phyloP scores from a whole-genome alignment of 495 filamentous ascomycete genomes.

The Daldinia vernicosa region DNA sequence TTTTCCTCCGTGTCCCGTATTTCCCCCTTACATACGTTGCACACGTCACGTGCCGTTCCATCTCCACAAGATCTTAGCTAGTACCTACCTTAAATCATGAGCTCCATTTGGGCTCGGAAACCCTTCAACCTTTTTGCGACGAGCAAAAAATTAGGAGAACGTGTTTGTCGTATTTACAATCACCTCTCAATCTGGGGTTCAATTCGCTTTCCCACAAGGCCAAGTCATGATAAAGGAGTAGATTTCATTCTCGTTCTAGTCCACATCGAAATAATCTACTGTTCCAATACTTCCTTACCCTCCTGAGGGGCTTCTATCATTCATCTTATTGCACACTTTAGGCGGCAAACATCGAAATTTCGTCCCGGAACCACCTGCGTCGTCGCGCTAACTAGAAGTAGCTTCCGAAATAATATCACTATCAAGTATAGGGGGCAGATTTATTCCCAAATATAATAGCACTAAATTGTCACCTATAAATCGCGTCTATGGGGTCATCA shows the following conservation, averaged over 20 bases:
- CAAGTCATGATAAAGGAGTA: neutral
- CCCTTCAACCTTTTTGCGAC: constrained; percentile 31
- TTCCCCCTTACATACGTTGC: constrained; percentile 4
- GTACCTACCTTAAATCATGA: constrained; percentile 21
- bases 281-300: neutral
- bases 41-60: constrained; percentile 2
- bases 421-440: neutral
- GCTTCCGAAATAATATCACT: neutral
- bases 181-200: neutral
- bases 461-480: constrained; percentile 3
- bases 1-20: neutral
- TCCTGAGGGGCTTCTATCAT: constrained; percentile 3
- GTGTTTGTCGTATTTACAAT: constrained; percentile 22
- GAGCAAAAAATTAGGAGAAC: constrained; percentile 18
- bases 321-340: constrained; percentile 8
- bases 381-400: neutral
- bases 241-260: neutral
- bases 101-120: constrained; percentile 35
- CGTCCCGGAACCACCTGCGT: neutral
- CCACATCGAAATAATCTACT: neutral
- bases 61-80: constrained; percentile 33
- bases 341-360: constrained; percentile 1
- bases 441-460: constrained; percentile 1
- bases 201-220: constrained; percentile 12
- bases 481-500: constrained; percentile 34